phyloP scores from a whole-genome alignment of 2,329 filamentous ascomycete species.

The Bimuria novae-zelandiae region DNA sequence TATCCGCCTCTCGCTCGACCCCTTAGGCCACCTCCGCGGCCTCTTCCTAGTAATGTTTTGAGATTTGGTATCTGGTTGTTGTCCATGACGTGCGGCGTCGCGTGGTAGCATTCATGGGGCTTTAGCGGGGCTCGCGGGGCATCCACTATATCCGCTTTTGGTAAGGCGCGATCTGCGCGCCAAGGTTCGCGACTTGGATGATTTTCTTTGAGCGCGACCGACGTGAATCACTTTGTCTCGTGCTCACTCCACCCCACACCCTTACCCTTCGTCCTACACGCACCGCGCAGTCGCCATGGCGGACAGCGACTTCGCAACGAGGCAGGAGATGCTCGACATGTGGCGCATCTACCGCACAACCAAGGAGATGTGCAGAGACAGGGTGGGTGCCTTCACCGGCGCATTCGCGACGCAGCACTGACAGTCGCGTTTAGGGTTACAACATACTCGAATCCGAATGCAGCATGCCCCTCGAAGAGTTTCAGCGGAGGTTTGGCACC shows the following conservation, averaged over 20 bases:
- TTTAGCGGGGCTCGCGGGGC: slow-evolving; percentile 35
- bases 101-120: slow-evolving; percentile 11
- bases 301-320: slow-evolving; percentile 26
- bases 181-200: slow-evolving; percentile 26
- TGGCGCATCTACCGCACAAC: slow-evolving; percentile 95
- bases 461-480: slow-evolving; percentile 81
- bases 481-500: slow-evolving; percentile 72
- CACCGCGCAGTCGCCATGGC: slow-evolving; percentile 27
- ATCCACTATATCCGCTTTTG: slow-evolving; percentile 2
- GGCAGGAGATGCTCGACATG: slow-evolving; percentile 60
- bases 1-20: slow-evolving; percentile 47
- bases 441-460: slow-evolving; percentile 88
- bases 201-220: slow-evolving; percentile 38
- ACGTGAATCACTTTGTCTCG: slow-evolving; percentile 10
- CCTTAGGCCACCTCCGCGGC: slow-evolving; percentile 53
- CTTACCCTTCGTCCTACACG: slow-evolving; percentile 6
- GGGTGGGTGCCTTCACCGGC: slow-evolving; percentile 62
- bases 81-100: no score
- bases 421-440: slow-evolving; percentile 72
- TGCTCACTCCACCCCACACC: slow-evolving; percentile 10
- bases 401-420: slow-evolving; percentile 20
- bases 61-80: slow-evolving; percentile 80
- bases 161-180: slow-evolving; percentile 23
- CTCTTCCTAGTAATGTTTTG: slow-evolving; percentile 60
- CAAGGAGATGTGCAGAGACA: slow-evolving; percentile 91